Evolutionary conservation across 2,329 filamentous ascomycete species (phyloP), one percentile per base, ranked within the genome.

Genomic region (Colletotrichum sp.): DNA sequence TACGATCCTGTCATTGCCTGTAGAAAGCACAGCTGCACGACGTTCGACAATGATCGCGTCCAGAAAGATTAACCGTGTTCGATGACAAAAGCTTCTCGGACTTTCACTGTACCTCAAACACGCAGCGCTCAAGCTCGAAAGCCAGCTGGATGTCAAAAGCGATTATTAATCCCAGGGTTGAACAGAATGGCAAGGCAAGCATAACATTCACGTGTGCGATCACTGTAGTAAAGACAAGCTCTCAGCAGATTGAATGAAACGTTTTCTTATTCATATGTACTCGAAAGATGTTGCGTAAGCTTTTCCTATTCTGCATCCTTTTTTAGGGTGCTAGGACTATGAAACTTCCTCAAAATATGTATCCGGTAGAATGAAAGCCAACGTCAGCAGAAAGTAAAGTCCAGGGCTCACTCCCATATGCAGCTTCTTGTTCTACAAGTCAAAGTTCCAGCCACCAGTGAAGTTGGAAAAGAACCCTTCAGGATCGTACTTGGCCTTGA

Each of bases 401-500:
- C 0, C 44, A 13, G 44, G 11, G 44, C 44, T 13, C 44, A 52
- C n/a, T 13, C n/a, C 11, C 44, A 13, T 12, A 52, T 19, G 12
- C 44, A 25, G 12, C n/a, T 12, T 52, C 11, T 52, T 13, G 0
- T 34, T n/a, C 11, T 62, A 62, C 57, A 30, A 29, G 19, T 62
- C 27, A 32, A 62, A 62, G 11, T 8, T 62, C 57, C 57, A 62
- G 29, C 57, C 29, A 16, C 57, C 57, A 12, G 57, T 62, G 27
- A 22, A 62, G 30, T 62, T 62, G 2, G 57, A 29, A 12, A 85
- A 85, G 16, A 84, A 72, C 2, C 80, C 79, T 6, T 77, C 49
- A 1, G 81, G 82, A 69, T 86, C 84, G 72, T 84, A 85, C 59
- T 82, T 81, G 12, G 76, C 71, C 3, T 79, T 79, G 11, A 82